A percentile compares a stretch with the other conserved stretches of the same genome.
These are phyloP conservation scores for Huntiella omanensis DNA, from an alignment of 2,329 filamentous ascomycete species.

Conservation along the genomic window DNA sequence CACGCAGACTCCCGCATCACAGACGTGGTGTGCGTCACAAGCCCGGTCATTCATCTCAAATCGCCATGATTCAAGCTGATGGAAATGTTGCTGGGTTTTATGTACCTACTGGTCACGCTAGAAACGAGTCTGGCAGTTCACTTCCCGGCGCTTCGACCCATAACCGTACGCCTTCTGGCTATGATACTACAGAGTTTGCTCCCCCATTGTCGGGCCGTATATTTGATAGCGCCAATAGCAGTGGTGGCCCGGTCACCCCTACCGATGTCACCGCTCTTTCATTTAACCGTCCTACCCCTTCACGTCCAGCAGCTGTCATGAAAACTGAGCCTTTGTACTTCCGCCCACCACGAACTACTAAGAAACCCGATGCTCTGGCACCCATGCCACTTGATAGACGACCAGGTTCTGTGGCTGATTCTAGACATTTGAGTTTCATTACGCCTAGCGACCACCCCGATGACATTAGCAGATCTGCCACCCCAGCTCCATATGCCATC, in stretches of 20 bases:
- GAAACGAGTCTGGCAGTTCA: slow-evolving; percentile 43
- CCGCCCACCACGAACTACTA: slow-evolving; percentile 50
- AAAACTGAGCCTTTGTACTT: slow-evolving; percentile 65
- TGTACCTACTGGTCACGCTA: slow-evolving; percentile 32
- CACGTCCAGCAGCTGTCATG: slow-evolving; percentile 25
- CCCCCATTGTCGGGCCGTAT: slow-evolving; percentile 24
- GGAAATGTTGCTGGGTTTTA: slow-evolving; percentile 42
- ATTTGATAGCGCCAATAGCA: slow-evolving; percentile 37
- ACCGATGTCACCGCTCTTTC: slow-evolving; percentile 54
- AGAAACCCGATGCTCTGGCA: slow-evolving; percentile 39
- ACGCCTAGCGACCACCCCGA: slow-evolving; percentile 22
- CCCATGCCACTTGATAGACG: slow-evolving; percentile 9
- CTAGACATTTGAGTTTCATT: slow-evolving; percentile 22
- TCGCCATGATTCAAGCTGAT: slow-evolving; percentile 58
- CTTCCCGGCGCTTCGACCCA: slow-evolving; percentile 21
- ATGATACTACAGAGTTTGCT: slow-evolving; percentile 32
- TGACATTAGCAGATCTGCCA: slow-evolving; percentile 24
- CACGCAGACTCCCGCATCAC: slow-evolving; percentile 44
- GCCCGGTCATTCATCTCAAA: slow-evolving; percentile 65
- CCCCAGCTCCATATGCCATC: slow-evolving; percentile 24
- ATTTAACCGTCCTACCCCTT: slow-evolving; percentile 38
- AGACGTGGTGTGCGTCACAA: slow-evolving; percentile 38
- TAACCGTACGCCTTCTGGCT: slow-evolving; percentile 34
- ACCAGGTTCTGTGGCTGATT: slow-evolving; percentile 18
- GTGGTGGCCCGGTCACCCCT: slow-evolving; percentile 54